phyloP scores from a whole-genome alignment of 257 asterid genomes.

The Misopates orontium region DNA sequence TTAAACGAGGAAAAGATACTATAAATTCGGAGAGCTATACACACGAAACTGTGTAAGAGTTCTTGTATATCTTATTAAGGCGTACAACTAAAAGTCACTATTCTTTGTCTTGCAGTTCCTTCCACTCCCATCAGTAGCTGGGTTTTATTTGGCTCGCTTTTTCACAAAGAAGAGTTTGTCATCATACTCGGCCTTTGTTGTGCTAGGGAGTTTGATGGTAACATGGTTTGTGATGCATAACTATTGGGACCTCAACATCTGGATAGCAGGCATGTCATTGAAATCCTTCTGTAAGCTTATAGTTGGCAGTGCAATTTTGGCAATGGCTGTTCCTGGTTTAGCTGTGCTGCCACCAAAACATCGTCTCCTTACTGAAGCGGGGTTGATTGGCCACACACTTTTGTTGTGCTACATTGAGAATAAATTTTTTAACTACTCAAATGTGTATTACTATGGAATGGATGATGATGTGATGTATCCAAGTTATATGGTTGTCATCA shows the following conservation, averaged over 20 bases:
- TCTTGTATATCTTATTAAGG: constrained; percentile 4
- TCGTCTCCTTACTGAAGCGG: constrained; percentile 71
- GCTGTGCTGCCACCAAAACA: constrained; percentile 83
- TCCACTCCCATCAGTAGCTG: constrained; percentile 92
- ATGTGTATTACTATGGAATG: constrained; percentile 82
- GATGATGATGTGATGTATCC: constrained; percentile 98
- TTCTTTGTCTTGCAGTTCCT: constrained; percentile 66
- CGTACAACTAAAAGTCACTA: constrained; percentile 25
- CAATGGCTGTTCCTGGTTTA: constrained; percentile 93
- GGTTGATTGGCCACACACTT: constrained; percentile 81
- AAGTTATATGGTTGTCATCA: constrained; percentile 90
- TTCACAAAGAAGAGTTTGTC: constrained; percentile 84
- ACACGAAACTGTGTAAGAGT: constrained; percentile 4
- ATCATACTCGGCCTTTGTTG: constrained; percentile 85
- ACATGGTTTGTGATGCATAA: constrained; percentile 96
- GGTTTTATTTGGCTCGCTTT: constrained; percentile 91
- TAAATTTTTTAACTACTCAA: constrained; percentile 86
- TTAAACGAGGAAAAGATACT: not conserved
- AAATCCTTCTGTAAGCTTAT: constrained; percentile 94
- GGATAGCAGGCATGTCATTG: constrained; percentile 99
- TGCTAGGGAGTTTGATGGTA: constrained; percentile 91
- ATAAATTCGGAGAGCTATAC: not conserved
- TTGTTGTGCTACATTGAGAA: constrained; percentile 88
- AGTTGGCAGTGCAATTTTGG: constrained; percentile 85
- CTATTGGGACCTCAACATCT: constrained; percentile 96